Conservation (phyloP, 495 filamentous ascomycete species). For the Aspergillus panamensis region DNA sequence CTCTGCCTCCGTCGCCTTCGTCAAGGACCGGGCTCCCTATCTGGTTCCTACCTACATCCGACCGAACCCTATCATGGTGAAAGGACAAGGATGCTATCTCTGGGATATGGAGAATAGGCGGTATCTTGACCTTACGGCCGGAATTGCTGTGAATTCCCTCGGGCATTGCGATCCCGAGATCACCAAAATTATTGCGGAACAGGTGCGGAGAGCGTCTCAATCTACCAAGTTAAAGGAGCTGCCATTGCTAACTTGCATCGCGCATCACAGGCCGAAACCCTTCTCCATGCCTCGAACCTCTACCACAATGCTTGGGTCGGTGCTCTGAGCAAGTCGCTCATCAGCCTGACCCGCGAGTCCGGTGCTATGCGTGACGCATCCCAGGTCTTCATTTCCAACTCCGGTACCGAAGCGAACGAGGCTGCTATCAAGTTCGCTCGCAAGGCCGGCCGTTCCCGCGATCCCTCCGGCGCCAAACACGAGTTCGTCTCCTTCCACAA, state of each 20-base stretch:
- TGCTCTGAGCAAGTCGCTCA: conserved; percentile 77
- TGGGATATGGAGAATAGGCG: conserved; percentile 85
- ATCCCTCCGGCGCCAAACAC: conserved; percentile 68
- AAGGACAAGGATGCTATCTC: conserved; percentile 78
- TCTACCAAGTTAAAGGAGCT: background rate
- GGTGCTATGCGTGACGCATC: conserved; percentile 77
- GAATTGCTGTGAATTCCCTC: conserved; percentile 91
- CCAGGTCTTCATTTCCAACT: conserved; percentile 92
- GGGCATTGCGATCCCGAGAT: conserved; percentile 81
- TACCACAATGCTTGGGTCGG: conserved; percentile 96
- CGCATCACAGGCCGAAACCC: conserved; percentile 56
- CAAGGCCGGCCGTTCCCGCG: conserved; percentile 73
- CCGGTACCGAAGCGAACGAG: conserved; percentile 92
- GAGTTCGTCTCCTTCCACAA: conserved; percentile 86
- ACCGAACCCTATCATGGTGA: conserved; percentile 84
- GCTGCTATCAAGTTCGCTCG: conserved; percentile 95
- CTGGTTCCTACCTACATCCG: conserved; percentile 96
- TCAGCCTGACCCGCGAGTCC: conserved; percentile 67
- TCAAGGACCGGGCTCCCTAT: conserved; percentile 68
- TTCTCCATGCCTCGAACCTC: conserved; percentile 89
- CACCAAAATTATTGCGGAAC: conserved; percentile 64
- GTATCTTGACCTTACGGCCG: conserved; percentile 92
- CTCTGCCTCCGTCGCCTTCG: conserved; percentile 69
- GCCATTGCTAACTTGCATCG: conserved; percentile 15
- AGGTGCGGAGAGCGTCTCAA: conserved; percentile 48